Base-by-base conservation (phyloP, 371 early-diverging fungal genomes). In the Massospora cicadina region DNA sequence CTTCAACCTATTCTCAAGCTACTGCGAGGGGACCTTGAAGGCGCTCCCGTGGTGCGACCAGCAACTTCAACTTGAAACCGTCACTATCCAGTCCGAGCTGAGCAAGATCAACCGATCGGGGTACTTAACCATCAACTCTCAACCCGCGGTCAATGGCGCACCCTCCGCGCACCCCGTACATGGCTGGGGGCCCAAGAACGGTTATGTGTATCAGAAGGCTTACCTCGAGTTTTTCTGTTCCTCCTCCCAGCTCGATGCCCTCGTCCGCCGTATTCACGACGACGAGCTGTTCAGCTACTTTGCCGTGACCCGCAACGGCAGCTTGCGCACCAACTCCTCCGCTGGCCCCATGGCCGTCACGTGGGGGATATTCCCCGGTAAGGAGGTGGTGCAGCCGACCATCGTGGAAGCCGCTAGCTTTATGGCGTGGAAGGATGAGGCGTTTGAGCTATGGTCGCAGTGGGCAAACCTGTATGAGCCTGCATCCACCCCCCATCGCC, bases 351-450 rank as follows among this genome's bases (percentile, higher is more conserved):
- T 92, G 67, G 96, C 98, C 13, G 93, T 97, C 21, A 95, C 98
- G 5, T 97, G 98, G 98, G 98, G 98, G 66, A 94, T 95, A 2
- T 97, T 97, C 83, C 94, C 95, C 5, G 94, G 94, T 64, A 93
- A 74, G 96, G 43, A 97, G 69, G 91, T 97, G 68, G 79, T 94
- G 32, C 98, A 97, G 72, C 96, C 96, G 17, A 97, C 98, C 13
- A 82, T 97, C 68, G 95, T 95, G 27, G 98, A 97, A 69, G 77
- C 84, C 13, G 81, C 79, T 62, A 86, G 87, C 64, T 97, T 97
- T 72, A 78, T 93, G 79, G 95, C 95, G 1, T 97, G 98, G 98
- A 90, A 91, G 82, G 95, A 95, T 69, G 96, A 97, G 78, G 98
- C 96, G 0, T 95, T 89, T 72, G 91, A 88, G 59, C 78, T 95